These are phyloP conservation scores for Raphanus hybrid DNA, from an alignment of 441 rosid genomes.

Conservation along the genomic window DNA sequence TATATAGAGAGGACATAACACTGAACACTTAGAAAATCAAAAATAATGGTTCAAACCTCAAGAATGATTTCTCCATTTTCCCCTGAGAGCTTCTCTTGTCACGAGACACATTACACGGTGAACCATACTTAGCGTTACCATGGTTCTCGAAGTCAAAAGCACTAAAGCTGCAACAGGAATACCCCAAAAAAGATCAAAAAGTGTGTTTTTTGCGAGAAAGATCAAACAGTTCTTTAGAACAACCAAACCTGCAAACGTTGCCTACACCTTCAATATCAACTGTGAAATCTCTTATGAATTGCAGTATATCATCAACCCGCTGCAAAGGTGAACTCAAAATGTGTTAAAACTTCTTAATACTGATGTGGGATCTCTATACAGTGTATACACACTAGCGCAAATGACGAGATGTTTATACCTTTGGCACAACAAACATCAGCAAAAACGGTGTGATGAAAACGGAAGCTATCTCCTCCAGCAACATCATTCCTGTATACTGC, in stretches of 20 bases:
- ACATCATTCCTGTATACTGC: too few species aligned
- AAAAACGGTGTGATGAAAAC: conserved; percentile 93
- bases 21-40: neutral
- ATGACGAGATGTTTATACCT: conserved; percentile 51
- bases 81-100: too few species aligned
- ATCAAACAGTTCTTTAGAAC: too few species aligned
- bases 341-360: neutral
- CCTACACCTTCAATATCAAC: conserved; percentile 96
- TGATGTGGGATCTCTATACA: neutral
- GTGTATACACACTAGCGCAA: conserved; percentile 2
- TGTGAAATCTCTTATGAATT: too few species aligned
- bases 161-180: conserved; percentile 66
- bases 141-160: conserved; percentile 84
- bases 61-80: too few species aligned
- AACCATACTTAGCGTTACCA: conserved; percentile 89
- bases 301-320: too few species aligned
- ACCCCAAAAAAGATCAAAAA: too few species aligned
- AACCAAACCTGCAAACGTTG: neutral
- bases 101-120: too few species aligned
- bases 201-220: too few species aligned
- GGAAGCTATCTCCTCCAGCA: conserved; percentile 61
- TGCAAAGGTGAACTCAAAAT: too few species aligned
- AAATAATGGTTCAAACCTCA: too few species aligned
- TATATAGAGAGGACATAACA: too few species aligned
- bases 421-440: conserved; percentile 87